Base-by-base conservation (phyloP, 495 filamentous ascomycete species). In the Penicillium alfredii region DNA sequence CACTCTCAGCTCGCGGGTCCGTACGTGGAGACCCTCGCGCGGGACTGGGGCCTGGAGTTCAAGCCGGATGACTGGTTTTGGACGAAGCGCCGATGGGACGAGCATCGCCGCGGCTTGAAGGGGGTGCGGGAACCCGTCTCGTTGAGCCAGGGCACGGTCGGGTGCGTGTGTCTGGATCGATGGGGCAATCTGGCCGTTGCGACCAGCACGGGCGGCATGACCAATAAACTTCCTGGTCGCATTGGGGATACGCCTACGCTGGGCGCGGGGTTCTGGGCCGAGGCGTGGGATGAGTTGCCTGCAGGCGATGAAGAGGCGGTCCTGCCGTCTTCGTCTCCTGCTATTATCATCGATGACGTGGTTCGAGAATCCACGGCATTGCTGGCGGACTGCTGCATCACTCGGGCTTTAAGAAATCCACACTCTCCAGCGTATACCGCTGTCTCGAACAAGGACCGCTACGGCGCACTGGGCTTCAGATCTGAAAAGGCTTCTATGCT, bases 181-280 rank as follows among this genome's bases (percentile, higher is more conserved):
- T 65, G 78, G 23, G 88, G 88, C 2, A 76, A 80, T 8, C 44
- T 92, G 9, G 86, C 82, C 35, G 76, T 74, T 29, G 89, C 88
- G 5, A 94, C 88, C 1, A 88, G 82, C 42, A 94, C 88, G 1
- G 88, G 88, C 1, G 88, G 88, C 0, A 41, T 93, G 56, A 94
- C 88, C 12, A 94, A 95, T 49, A 95, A 95, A 64, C 53, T 88
- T 17, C 82, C 84, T 0, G 86, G 86, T 1, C 66, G 87, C 8
- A 82, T 94, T 41, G 89, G 89, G 0, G 89, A 94, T 57, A 94
- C 88, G 4, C 88, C 88, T 1, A 84, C 82, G 0, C 66, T 88
- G 9, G 88, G 89, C 3, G 85, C 88, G 2, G 88, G 88, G 6
- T 94, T 88, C 52, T 94, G 87, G 86, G 87, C 87, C 0, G 88